Evolutionary conservation across 2,329 filamentous ascomycete species (phyloP), one percentile per base, ranked within the genome.

Genomic region (Neocatenulostroma microsporum): DNA sequence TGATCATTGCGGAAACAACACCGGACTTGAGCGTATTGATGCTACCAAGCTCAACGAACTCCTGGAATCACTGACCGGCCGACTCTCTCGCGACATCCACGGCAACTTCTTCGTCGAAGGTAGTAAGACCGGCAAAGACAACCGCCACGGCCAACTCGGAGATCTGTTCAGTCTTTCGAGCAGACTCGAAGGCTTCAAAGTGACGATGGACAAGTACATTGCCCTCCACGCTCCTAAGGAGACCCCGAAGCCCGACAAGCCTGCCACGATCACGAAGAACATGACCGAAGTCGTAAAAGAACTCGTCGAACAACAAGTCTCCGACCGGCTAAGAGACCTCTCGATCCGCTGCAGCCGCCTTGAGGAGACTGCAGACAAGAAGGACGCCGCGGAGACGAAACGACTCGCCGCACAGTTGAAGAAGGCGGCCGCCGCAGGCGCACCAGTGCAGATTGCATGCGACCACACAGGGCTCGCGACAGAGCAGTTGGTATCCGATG

Each of bases 41-140:
- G 37, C 7, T 13, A 24, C 24, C 2, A 39, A 35, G 25, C 19
- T 35, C 4, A 39, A 39, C 30, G 17, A 30, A 3, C 32, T 39
- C 15, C 19, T 39, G 3, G 25, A 30, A 10, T 30, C 23, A 9
- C 13, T 39, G 5, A 29, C 11, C 3, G 20, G 12, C 11, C 37
- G 30, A 9, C 32, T 35, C 2, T 39, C 31, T 5, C 20, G 37
- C 2, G 37, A 39, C 23, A 6, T 30, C 10, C 21, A 30, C 19
- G 37, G 37, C n/a, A 39, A 39, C 25, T 30, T 35, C 24, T 39
- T 30, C 24, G 19, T 39, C 18, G 15, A 39, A 26, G 37, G 37
- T 4, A 19, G 13, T 18, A 39, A 39, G 15, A 25, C 28, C 14
- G 32, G 24, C n/a, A 30, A 39, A 15, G 31, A 39, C 14, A 30